Percentiles rank a stretch among this genome's conserved stretches.
Evolutionary conservation across 1,284 basidiomycete species (phyloP).

Genomic region (Schizophyllum amplum): DNA sequence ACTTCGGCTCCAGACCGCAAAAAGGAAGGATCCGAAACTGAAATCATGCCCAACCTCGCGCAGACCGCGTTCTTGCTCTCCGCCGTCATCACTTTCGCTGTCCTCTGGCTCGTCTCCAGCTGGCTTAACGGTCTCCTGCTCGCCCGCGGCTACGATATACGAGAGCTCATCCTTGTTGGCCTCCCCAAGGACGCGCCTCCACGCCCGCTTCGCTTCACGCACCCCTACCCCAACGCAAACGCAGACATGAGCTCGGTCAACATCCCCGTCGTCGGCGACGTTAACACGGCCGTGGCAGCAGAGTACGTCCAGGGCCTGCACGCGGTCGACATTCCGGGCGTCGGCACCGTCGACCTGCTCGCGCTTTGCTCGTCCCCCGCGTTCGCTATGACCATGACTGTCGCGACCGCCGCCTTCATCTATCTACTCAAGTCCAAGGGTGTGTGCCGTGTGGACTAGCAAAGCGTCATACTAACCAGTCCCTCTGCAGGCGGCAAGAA

Average conservation of each 20-base stretch:
- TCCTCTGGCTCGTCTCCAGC: conserved; percentile 36
- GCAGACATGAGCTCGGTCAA: conserved; percentile 16
- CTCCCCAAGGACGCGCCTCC: conserved; percentile 21
- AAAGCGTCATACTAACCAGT: conserved; percentile 3
- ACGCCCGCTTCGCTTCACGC: conserved; percentile 14
- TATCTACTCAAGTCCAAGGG: conserved; percentile 20
- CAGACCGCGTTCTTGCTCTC: conserved; percentile 25
- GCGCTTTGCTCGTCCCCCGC: conserved; percentile 35
- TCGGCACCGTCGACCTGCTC: conserved; percentile 30
- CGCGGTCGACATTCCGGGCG: conserved; percentile 20
- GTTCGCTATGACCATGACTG: conserved; percentile 28
- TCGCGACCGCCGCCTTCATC: conserved; percentile 27
- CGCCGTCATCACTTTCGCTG: conserved; percentile 36
- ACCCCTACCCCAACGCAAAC: conserved; percentile 5
- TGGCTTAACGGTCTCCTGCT: conserved; percentile 36
- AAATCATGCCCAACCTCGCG: background rate
- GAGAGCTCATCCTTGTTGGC: conserved; percentile 56
- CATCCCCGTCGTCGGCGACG: conserved; percentile 14
- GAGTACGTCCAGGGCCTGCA: conserved; percentile 17
- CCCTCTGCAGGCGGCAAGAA: conserved; percentile 44
- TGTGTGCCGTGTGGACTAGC: background rate
- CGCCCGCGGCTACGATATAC: conserved; percentile 48
- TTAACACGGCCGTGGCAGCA: conserved; percentile 9
- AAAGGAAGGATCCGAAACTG: too few species aligned
- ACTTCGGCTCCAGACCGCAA: background rate